Base-by-base conservation (phyloP, 352 stramenopile species). In the Nothophytophthora sp. region DNA sequence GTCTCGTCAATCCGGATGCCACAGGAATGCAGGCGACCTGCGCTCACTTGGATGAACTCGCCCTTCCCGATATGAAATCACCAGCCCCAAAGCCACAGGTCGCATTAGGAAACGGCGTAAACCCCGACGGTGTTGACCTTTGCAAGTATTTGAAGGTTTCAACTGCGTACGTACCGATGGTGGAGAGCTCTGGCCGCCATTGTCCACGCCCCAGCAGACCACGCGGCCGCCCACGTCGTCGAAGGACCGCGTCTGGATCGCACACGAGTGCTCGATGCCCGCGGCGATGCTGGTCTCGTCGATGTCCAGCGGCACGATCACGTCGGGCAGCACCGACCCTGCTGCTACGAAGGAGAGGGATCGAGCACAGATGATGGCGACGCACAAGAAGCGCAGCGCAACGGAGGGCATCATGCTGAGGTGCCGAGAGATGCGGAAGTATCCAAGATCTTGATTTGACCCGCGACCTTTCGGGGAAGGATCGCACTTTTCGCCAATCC, bases 41-140 rank as follows among this genome's bases (percentile, higher is more conserved):
- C 72, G 45, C 76, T 90, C 44, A 95, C 71, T 63, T 95, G 85
- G 33, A 95, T 84, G 54, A 92, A 94, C 23, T 86, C 60, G 4
- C 67, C 73, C 66, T 81, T 34, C 13, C 12, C 19, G 1, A n/a
- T n/a, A n/a, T n/a, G n/a, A n/a, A n/a, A n/a, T n/a, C n/a, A n/a
- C n/a, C n/a, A n/a, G n/a, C n/a, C n/a, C n/a, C n/a, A n/a, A n/a
- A n/a, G n/a, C n/a, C n/a, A n/a, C n/a, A n/a, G n/a, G n/a, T n/a
- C n/a, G n/a, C n/a, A n/a, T n/a, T n/a, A n/a, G n/a, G n/a, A n/a
- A n/a, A n/a, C n/a, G n/a, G n/a, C n/a, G n/a, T n/a, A n/a, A n/a
- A n/a, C n/a, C n/a, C n/a, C n/a, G n/a, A n/a, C n/a, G n/a, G n/a
- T n/a, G n/a, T n/a, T n/a, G n/a, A n/a, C n/a, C n/a, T n/a, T n/a